phyloP scores from a whole-genome alignment of 176 grass and related monocot species.

The Carex scoparia region DNA sequence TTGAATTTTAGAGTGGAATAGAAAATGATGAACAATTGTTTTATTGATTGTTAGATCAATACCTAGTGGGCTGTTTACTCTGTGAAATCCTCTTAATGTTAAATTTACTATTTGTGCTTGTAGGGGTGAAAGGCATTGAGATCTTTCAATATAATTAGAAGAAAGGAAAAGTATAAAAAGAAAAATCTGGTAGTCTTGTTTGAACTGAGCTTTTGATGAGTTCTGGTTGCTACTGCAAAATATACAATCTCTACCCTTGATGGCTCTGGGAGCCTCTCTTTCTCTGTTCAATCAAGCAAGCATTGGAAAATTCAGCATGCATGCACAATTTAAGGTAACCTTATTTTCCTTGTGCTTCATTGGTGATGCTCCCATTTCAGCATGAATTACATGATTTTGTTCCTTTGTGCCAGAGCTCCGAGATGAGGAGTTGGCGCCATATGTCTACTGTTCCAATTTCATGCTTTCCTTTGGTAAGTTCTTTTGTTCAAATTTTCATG shows the following conservation, averaged over 20 bases:
- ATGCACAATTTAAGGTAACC: slow-evolving; percentile 41
- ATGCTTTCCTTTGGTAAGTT: slow-evolving; percentile 43
- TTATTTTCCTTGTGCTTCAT: background rate
- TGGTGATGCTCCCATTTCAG: slow-evolving; percentile 17
- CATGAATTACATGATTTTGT: slow-evolving; percentile 18
- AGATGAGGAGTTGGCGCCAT: slow-evolving; percentile 46
- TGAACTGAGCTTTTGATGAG: slow-evolving; percentile 27
- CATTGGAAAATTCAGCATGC: slow-evolving; percentile 32
- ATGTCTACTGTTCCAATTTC: slow-evolving; percentile 39
- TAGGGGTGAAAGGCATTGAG: background rate
- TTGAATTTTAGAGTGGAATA: no score
- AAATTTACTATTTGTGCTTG: background rate
- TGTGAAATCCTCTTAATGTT: background rate
- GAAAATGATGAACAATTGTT: no score
- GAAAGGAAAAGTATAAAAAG: background rate
- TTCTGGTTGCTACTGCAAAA: background rate
- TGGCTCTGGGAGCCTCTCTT: slow-evolving; percentile 63
- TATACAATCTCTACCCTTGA: slow-evolving; percentile 29
- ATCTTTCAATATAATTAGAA: background rate
- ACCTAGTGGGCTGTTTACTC: background rate
- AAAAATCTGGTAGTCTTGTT: slow-evolving; percentile 20
- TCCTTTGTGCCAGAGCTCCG: slow-evolving; percentile 37
- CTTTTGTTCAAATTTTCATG: background rate
- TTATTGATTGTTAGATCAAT: background rate
- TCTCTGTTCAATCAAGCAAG: slow-evolving; percentile 50